Conservation (phyloP, 352 stramenopile species). For the Pythium apleroticum region DNA sequence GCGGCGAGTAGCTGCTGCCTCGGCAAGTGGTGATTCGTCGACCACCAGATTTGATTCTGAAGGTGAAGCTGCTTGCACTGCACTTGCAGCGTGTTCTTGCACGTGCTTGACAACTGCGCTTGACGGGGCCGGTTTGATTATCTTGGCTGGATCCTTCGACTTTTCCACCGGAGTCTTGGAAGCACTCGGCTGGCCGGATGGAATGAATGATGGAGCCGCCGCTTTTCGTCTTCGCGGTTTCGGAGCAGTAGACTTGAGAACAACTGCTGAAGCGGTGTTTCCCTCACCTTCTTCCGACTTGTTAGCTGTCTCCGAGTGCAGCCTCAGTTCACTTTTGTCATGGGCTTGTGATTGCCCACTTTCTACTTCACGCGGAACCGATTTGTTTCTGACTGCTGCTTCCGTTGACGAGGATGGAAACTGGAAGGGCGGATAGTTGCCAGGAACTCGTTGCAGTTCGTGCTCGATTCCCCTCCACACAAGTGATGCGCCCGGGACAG, state of each 20-base stretch:
- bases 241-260: background rate
- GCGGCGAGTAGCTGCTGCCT: slow-evolving; percentile 8
- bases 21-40: slow-evolving; percentile 1
- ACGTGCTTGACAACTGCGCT: background rate
- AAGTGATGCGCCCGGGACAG: background rate
- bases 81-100: background rate
- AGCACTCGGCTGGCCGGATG: background rate
- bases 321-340: background rate
- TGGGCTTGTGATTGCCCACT: background rate
- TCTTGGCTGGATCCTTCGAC: background rate
- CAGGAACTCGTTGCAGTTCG: background rate
- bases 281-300: background rate
- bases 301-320: background rate
- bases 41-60: background rate
- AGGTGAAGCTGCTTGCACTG: background rate
- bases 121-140: background rate
- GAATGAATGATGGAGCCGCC: background rate
- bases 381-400: background rate
- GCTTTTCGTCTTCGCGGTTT: background rate
- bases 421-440: background rate
- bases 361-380: background rate
- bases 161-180: background rate
- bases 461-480: background rate
- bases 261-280: background rate
- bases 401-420: background rate